A percentile compares a stretch with the other conserved stretches of the same genome.
Evolutionary conservation across 225 moss, liverwort and hornwort genomes (phyloP).

Genomic region (Pleurozium schreberi): DNA sequence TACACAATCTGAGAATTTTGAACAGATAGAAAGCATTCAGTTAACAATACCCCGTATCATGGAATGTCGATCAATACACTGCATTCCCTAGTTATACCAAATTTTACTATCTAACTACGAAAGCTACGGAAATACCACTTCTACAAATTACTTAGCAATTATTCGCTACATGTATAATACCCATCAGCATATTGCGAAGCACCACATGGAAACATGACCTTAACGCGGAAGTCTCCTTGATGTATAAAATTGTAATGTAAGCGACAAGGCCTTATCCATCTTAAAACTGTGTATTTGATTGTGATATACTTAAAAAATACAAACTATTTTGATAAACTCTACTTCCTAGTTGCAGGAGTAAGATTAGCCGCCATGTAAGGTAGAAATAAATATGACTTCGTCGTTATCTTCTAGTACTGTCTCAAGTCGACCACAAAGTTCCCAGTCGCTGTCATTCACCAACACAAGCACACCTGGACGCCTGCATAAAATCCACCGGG

Average conservation of each 20-base stretch:
- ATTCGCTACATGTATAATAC: background rate
- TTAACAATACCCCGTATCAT: no score
- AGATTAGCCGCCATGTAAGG: constrained; percentile 69
- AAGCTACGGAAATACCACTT: no score
- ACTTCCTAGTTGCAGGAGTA: background rate
- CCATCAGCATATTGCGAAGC: no score
- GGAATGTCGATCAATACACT: no score
- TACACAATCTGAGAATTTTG: background rate
- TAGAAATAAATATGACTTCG: constrained; percentile 76
- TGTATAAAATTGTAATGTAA: background rate
- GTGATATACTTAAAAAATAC: background rate
- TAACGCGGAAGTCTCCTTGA: fast-evolving
- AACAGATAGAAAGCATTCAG: background rate
- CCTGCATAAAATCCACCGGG: constrained; percentile 23
- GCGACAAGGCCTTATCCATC: background rate
- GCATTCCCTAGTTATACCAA: fast-evolving
- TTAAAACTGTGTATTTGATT: background rate
- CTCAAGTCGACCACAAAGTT: constrained; percentile 77
- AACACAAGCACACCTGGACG: constrained; percentile 86
- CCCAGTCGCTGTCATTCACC: constrained; percentile 96
- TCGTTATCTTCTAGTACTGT: constrained; percentile 76
- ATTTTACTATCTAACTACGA: background rate
- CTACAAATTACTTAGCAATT: no score
- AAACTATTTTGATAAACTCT: background rate
- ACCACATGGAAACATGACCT: background rate